Base-by-base conservation (phyloP, 305 asterid genomes). In the Solanum hybrid region DNA sequence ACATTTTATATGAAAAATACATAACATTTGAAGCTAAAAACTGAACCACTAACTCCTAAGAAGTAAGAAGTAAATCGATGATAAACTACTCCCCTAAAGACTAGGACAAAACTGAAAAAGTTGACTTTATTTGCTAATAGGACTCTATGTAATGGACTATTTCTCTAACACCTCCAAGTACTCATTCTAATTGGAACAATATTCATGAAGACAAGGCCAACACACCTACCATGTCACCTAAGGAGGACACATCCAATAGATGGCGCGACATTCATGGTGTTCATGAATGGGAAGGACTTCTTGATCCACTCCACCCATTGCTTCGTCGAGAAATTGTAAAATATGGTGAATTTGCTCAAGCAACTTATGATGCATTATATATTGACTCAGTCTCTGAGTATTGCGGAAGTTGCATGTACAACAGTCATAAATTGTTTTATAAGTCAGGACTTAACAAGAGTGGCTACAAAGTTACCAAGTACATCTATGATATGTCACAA, bases 301-400 rank as follows among this genome's bases (percentile, higher is more conserved):
- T 34, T 34, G 35, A 34, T 34, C 35, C 35, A 34, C 35, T 34
- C 35, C 35, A 95, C 88, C 96, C 98, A 3, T 90, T 93, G 90
- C 95, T 95, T 22, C 89, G 98, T 7, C 83, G 95, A 31, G 98
- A 96, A 91, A 94, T 95, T 46, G 85, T 96, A 24, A 96, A 96
- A 67, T 95, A 95, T 91, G 98, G 98, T 8, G 98, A 96, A 51
- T 94, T 96, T 90, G 95, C 97, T 0, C 98, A 96, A 87, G 98
- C 96, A 0, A 95, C 95, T 0, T 96, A 95, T 80, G 98, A 96
- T 89, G 96, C 98, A 3, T 92, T 96, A 87, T 98, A 96, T 76
- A 93, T 90, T 81, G 96, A 96, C 16, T 64, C 94, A 1, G 92
- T 83, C 88, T 96, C 98, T 0, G 98, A 96, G 81, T 96, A 93